These are phyloP conservation scores for Penicillium bovifimosum DNA, from an alignment of 495 filamentous ascomycete genomes.

Conservation along the genomic window DNA sequence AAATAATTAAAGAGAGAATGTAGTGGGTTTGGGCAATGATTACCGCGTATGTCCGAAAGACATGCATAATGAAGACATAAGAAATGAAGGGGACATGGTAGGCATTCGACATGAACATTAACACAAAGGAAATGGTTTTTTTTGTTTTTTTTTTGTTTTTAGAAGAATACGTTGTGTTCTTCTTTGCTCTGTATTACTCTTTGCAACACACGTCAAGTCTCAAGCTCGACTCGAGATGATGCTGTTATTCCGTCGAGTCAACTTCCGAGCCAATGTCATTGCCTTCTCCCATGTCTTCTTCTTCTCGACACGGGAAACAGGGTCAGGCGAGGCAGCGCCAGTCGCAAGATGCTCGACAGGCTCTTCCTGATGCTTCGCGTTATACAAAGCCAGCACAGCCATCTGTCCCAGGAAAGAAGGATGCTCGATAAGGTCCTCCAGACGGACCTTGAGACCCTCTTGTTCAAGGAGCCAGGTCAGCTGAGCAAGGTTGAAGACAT, in stretches of 20 bases:
- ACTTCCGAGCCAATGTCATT: slow-evolving; percentile 27
- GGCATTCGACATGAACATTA: neutral
- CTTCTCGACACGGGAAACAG: slow-evolving; percentile 16
- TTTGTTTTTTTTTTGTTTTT: neutral
- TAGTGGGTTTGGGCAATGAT: neutral
- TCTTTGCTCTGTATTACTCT: neutral
- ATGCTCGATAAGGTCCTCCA: slow-evolving; percentile 48
- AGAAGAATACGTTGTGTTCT: neutral
- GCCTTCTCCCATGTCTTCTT: slow-evolving; percentile 31
- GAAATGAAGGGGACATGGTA: no score
- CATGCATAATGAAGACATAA: neutral
- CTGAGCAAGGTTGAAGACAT: slow-evolving; percentile 48
- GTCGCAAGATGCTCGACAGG: slow-evolving; percentile 12
- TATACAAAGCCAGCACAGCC: slow-evolving; percentile 38
- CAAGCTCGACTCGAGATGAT: slow-evolving; percentile 16
- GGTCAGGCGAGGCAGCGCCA: slow-evolving; percentile 11
- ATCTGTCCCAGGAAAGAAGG: slow-evolving; percentile 48
- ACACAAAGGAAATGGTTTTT: slow-evolving; percentile 3
- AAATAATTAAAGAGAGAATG: neutral
- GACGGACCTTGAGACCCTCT: slow-evolving; percentile 43
- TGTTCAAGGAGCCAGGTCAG: slow-evolving; percentile 44
- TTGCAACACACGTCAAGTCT: neutral
- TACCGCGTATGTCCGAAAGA: neutral
- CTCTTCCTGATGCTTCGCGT: slow-evolving; percentile 24
- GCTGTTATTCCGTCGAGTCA: slow-evolving; percentile 22